A percentile compares a stretch with the other conserved stretches of the same genome.
These are phyloP conservation scores for Bertia moriformis DNA, from an alignment of 2,329 filamentous ascomycete species.

Conservation along the genomic window DNA sequence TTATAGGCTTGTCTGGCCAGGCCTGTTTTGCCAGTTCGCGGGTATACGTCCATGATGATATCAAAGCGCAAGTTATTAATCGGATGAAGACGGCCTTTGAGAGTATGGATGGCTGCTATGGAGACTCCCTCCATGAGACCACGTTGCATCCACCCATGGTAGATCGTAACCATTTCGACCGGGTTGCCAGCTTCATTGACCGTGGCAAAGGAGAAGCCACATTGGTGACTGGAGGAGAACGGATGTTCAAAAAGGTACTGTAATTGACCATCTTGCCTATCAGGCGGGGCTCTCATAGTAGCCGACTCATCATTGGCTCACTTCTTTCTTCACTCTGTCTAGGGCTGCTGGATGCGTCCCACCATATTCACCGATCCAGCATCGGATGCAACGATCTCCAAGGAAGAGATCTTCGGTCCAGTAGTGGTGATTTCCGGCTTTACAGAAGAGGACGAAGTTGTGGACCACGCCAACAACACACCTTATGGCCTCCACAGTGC, in stretches of 20 bases:
- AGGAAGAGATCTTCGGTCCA: slow-evolving; percentile 42
- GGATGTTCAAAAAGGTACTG: slow-evolving; percentile 21
- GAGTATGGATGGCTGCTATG: slow-evolving; percentile 35
- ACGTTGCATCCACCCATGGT: slow-evolving; percentile 45
- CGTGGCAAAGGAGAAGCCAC: slow-evolving; percentile 20
- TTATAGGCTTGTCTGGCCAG: slow-evolving; percentile 62
- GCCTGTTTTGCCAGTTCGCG: slow-evolving; percentile 63
- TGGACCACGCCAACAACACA: slow-evolving; percentile 38
- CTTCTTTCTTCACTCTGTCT: slow-evolving; percentile 19
- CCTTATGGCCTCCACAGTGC: slow-evolving; percentile 25
- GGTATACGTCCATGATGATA: slow-evolving; percentile 48
- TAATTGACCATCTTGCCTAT: slow-evolving; percentile 2
- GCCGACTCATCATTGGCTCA: neutral
- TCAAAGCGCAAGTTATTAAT: slow-evolving; percentile 46
- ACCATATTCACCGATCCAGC: slow-evolving; percentile 27
- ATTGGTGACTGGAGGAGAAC: slow-evolving; percentile 18
- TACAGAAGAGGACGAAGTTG: slow-evolving; percentile 37
- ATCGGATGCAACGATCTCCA: slow-evolving; percentile 28
- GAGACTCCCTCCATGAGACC: slow-evolving; percentile 40
- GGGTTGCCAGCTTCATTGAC: slow-evolving; percentile 27
- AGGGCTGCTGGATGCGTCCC: slow-evolving; percentile 27
- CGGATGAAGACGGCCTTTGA: slow-evolving; percentile 44
- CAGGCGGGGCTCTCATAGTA: neutral
- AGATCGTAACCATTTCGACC: slow-evolving; percentile 29
- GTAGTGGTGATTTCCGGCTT: slow-evolving; percentile 38